These are phyloP conservation scores for Phycomyces blakesleeanus DNA, from an alignment of 192 early-diverging fungal genomes.

Conservation along the genomic window DNA sequence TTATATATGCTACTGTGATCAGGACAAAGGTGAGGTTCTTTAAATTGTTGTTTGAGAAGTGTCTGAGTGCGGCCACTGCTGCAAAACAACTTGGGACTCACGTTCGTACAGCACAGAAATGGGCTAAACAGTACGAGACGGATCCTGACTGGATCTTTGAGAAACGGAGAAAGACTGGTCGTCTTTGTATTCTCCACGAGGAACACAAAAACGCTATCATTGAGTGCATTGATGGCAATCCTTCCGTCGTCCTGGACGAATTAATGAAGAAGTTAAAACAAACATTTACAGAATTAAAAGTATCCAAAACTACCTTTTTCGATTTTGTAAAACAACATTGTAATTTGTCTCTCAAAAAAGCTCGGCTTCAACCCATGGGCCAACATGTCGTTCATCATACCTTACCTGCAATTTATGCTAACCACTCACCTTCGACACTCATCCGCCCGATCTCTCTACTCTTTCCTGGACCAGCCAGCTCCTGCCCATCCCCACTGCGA, in stretches of 20 bases:
- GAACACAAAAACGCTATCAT: constrained; percentile 18
- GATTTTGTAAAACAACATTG: constrained; percentile 14
- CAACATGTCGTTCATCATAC: no score
- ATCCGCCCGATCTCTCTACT: no score
- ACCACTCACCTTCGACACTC: no score
- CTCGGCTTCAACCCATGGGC: constrained; percentile 15
- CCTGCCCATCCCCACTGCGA: no score
- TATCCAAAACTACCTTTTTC: constrained; percentile 12
- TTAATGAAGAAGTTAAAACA: constrained; percentile 7
- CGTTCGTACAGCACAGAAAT: constrained; percentile 3
- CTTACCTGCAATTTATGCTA: no score
- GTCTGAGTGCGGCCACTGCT: no score
- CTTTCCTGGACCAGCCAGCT: no score
- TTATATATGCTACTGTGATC: constrained; percentile 1
- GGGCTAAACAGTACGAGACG: constrained; percentile 1
- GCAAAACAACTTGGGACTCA: no score
- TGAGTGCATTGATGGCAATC: constrained; percentile 18
- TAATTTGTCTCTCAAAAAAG: constrained; percentile 20
- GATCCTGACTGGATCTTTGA: constrained; percentile 25
- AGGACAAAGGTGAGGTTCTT: no score
- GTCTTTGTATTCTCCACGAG: constrained; percentile 16
- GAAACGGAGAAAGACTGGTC: constrained; percentile 13
- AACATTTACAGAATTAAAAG: constrained; percentile 15
- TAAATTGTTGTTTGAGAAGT: no score
- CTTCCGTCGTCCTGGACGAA: constrained; percentile 17